phyloP scores from a whole-genome alignment of 2,329 filamentous ascomycete genomes.

The Clathrospora elynae region DNA sequence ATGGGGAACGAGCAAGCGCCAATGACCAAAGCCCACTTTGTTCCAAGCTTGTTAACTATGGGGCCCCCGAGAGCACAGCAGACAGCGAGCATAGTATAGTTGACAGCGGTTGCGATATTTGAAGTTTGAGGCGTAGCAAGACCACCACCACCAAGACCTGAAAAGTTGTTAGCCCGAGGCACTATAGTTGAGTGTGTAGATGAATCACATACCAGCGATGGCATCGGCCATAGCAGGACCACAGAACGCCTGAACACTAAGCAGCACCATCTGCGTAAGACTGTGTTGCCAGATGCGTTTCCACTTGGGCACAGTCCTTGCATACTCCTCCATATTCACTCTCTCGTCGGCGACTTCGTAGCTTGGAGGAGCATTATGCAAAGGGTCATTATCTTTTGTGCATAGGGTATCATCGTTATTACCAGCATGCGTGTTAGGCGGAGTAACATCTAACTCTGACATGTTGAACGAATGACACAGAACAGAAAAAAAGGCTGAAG shows the following conservation, averaged over 20 bases:
- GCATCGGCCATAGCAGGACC: slow-evolving; percentile 41
- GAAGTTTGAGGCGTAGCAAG: slow-evolving; percentile 53
- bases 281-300: slow-evolving; percentile 55
- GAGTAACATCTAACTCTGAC: slow-evolving; percentile 39
- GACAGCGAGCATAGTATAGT: slow-evolving; percentile 36
- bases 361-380: slow-evolving; percentile 22
- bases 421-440: slow-evolving; percentile 42
- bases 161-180: background rate
- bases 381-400: slow-evolving; percentile 33
- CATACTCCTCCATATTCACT: slow-evolving; percentile 48
- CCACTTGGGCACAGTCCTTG: slow-evolving; percentile 47
- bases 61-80: slow-evolving; percentile 53
- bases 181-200: background rate
- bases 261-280: slow-evolving; percentile 56
- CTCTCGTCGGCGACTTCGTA: slow-evolving; percentile 31
- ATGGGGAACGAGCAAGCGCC: slow-evolving; percentile 54
- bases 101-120: slow-evolving; percentile 48
- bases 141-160: slow-evolving; percentile 49
- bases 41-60: slow-evolving; percentile 55
- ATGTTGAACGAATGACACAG: slow-evolving; percentile 18
- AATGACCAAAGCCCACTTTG: slow-evolving; percentile 55
- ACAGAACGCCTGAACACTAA: slow-evolving; percentile 54
- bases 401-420: slow-evolving; percentile 38
- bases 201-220: slow-evolving; percentile 28
- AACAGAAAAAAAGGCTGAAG: background rate